A percentile compares a stretch with the other conserved stretches of the same genome.
Conservation (phyloP, 73 alveolate species). For the Paraurostyla sp. region DNA sequence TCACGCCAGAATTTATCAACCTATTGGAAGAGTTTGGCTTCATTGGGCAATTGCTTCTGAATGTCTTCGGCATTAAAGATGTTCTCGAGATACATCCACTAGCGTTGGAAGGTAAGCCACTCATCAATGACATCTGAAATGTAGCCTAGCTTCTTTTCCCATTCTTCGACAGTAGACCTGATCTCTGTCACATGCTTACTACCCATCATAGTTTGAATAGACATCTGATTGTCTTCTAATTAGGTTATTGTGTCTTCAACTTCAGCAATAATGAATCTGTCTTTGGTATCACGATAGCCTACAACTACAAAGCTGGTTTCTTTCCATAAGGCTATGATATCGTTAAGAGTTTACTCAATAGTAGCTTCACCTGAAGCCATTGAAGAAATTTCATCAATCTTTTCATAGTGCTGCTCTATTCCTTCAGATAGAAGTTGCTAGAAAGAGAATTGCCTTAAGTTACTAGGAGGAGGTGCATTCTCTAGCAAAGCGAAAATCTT, state of each 20-base stretch:
- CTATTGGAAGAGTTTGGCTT: conserved; percentile 96
- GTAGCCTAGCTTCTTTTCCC: conserved; percentile 96
- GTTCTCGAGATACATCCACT: conserved; percentile 99
- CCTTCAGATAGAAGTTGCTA: conserved; percentile 82
- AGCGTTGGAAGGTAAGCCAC: conserved; percentile 98
- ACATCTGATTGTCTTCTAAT: conserved; percentile 98
- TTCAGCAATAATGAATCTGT: conserved; percentile 94
- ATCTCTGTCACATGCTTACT: conserved; percentile 98
- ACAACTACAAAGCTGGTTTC: conserved; percentile 88
- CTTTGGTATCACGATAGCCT: conserved; percentile 96
- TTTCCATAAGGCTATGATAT: conserved; percentile 92
- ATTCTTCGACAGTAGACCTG: conserved; percentile 96
- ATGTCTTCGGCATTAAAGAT: conserved; percentile 99
- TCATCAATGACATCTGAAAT: conserved; percentile 99
- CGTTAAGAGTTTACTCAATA: conserved; percentile 91
- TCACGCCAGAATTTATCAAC: conserved; percentile 99
- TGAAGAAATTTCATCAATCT: conserved; percentile 96
- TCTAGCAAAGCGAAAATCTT: conserved; percentile 81
- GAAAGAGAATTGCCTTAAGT: conserved; percentile 85
- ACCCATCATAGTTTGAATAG: conserved; percentile 97
- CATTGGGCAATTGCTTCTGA: conserved; percentile 98
- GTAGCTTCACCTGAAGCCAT: conserved; percentile 98
- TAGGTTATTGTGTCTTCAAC: conserved; percentile 95
- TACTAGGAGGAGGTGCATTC: conserved; percentile 68
- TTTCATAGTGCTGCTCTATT: conserved; percentile 88